Base-by-base conservation (phyloP, 345 rosid genomes). In the Acer yangbiense region DNA sequence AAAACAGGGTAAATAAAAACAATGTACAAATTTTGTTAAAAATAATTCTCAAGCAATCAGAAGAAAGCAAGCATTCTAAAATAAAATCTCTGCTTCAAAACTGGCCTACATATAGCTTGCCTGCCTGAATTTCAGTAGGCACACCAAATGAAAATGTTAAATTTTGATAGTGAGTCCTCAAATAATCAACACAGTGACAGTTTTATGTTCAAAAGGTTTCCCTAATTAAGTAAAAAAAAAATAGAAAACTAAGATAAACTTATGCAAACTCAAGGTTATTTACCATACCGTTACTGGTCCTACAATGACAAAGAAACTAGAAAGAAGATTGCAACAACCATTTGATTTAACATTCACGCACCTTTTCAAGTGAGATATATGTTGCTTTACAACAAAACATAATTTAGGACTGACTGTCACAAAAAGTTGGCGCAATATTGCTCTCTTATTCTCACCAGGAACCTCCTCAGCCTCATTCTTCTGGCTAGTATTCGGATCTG, bases 371-470 rank as follows among this genome's bases (percentile, higher is more conserved):
- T 80, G 80, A 2, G 84, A 77, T 55, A 89, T 69, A 3, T 87
- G 89, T 5, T 86, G 81, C 74, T 83, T 87, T 57, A 89, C 83
- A 2, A 85, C 87, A 76, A 73, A 71, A 75, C 89, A 89, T 2
- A 87, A 76, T 75, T 82, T 85, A 0, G 86, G 79, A 81, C 85
- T 85, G 54, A 86, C 87, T 0, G 89, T 86, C n/a, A 89, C 90
- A 81, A 87, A 89, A 60, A 89, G 84, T 74, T 89, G 90, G 20
- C 77, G 84, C 81, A 89, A 63, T 6, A 44, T 64, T 39, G 64
- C 13, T 18, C 62, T 25, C 54, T 76, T 69, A n/a, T 74, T 68
- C 32, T 74, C 85, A 66, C 48, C 64, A 62, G 20, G 20, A 57
- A 32, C 66, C 9, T 65, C 76, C 43, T 10, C 65, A 9, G 1